Percentiles rank a stretch among this genome's conserved stretches.
These are phyloP conservation scores for Retiboletus flavoniger DNA, from an alignment of 1,284 basidiomycete genomes.

Conservation along the genomic window DNA sequence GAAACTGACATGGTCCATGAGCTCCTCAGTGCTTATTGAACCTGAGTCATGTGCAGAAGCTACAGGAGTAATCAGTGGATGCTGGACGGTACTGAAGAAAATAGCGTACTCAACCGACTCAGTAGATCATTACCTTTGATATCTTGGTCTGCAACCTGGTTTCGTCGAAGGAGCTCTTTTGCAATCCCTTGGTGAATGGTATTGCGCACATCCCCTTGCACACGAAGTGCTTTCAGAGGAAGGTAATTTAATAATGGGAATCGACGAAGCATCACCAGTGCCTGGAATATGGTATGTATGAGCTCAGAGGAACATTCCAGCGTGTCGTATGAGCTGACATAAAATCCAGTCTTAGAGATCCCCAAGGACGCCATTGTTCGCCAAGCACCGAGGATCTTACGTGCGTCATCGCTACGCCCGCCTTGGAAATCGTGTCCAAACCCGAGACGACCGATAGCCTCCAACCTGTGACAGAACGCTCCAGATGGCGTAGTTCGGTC, in stretches of 20 bases:
- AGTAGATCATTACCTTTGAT: conserved; percentile 1
- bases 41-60: conserved; percentile 6
- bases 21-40: not conserved
- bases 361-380: conserved; percentile 5
- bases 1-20: conserved; percentile 7
- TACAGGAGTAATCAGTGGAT: not conserved
- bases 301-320: not conserved
- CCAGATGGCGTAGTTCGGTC: not conserved
- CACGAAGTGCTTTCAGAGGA: conserved; percentile 8
- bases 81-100: not conserved
- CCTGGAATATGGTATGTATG: not conserved
- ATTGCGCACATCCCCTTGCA: conserved; percentile 3
- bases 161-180: conserved; percentile 4
- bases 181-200: conserved; percentile 7
- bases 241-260: conserved; percentile 5
- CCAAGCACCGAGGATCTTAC: conserved; percentile 7
- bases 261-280: not conserved
- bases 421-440: conserved; percentile 12
- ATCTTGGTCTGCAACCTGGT: not conserved
- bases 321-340: not conserved
- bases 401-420: conserved; percentile 4
- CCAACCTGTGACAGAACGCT: not conserved
- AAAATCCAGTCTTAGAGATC: conserved; percentile 3
- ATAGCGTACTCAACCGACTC: conserved; percentile 1
- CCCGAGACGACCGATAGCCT: conserved; percentile 8